These are phyloP conservation scores for Aureobasidium sp. DNA, from an alignment of 2,329 filamentous ascomycete species.

Conservation along the genomic window DNA sequence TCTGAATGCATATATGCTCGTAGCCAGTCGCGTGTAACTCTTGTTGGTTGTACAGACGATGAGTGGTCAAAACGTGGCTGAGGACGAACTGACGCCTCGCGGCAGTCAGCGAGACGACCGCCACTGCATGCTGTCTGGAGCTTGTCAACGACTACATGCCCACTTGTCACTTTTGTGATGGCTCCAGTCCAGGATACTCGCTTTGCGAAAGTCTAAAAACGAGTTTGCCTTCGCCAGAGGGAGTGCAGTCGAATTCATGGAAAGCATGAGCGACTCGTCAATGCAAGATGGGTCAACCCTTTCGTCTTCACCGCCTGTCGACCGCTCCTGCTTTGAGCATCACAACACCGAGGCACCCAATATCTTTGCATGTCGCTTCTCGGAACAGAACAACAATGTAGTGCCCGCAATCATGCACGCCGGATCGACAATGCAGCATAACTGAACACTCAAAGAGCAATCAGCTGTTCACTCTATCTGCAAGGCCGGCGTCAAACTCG, in stretches of 20 bases:
- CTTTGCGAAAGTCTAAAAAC: not conserved
- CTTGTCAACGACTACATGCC: conserved; percentile 1
- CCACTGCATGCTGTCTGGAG: not conserved
- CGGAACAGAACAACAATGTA: conserved; percentile 1
- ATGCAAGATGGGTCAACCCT: conserved; percentile 7
- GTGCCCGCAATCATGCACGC: not conserved
- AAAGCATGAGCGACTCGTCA: not conserved
- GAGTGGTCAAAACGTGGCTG: conserved; percentile 3
- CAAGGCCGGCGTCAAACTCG: conserved; percentile 13
- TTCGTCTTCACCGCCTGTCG: conserved; percentile 9
- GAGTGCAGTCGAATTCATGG: not conserved
- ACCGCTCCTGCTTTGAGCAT: conserved; percentile 7
- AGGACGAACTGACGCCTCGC: conserved; percentile 4
- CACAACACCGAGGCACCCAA: conserved; percentile 6
- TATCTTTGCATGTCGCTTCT: not conserved
- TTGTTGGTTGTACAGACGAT: conserved; percentile 5
- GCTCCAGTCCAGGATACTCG: not conserved
- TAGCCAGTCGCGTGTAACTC: conserved; percentile 3
- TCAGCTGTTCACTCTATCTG: conserved; percentile 11
- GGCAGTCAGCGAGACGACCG: conserved; percentile 2
- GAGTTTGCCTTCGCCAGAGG: not conserved
- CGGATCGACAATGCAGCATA: conserved; percentile 8
- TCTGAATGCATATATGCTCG: not conserved
- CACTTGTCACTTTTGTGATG: conserved; percentile 10
- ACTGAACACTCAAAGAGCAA: not conserved